Evolutionary conservation across 2,329 filamentous ascomycete species (phyloP).

Genomic region (Fusarium sambucinum): DNA sequence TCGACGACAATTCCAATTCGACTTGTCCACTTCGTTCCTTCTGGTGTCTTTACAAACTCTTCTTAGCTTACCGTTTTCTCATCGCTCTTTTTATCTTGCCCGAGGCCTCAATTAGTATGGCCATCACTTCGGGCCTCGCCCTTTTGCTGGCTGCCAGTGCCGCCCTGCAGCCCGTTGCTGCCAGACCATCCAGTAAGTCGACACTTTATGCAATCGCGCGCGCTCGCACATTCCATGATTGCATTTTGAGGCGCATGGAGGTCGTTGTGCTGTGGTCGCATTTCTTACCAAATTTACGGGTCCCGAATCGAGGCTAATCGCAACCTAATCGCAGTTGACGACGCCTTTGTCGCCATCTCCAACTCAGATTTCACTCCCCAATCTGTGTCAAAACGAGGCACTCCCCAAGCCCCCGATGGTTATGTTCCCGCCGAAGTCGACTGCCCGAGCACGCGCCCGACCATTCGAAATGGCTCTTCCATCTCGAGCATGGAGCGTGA

Average conservation of each 20-base stretch:
- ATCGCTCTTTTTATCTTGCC: slow-evolving; percentile 1
- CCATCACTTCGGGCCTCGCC: slow-evolving; percentile 43
- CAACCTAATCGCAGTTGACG: slow-evolving; percentile 31
- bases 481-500: slow-evolving; percentile 77
- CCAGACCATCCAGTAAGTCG: slow-evolving; percentile 41
- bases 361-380: slow-evolving; percentile 31
- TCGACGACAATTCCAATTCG: slow-evolving; percentile 10
- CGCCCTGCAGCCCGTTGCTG: slow-evolving; percentile 35
- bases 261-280: neutral
- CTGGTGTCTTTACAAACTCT: slow-evolving; percentile 2
- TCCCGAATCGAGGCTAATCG: slow-evolving; percentile 25
- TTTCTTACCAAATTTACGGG: neutral
- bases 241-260: slow-evolving; percentile 2
- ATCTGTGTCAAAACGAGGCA: slow-evolving; percentile 45
- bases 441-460: slow-evolving; percentile 78
- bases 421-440: slow-evolving; percentile 77
- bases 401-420: slow-evolving; percentile 57
- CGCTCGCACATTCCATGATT: neutral
- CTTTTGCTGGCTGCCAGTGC: slow-evolving; percentile 46
- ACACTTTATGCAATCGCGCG: neutral
- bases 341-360: slow-evolving; percentile 33
- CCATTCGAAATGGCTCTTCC: slow-evolving; percentile 69
- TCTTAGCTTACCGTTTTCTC: slow-evolving; percentile 7
- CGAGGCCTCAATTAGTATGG: slow-evolving; percentile 33
- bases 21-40: slow-evolving; percentile 12